These are phyloP conservation scores for Phytophthora chlamydospora DNA, from an alignment of 352 stramenopile genomes.

Conservation along the genomic window DNA sequence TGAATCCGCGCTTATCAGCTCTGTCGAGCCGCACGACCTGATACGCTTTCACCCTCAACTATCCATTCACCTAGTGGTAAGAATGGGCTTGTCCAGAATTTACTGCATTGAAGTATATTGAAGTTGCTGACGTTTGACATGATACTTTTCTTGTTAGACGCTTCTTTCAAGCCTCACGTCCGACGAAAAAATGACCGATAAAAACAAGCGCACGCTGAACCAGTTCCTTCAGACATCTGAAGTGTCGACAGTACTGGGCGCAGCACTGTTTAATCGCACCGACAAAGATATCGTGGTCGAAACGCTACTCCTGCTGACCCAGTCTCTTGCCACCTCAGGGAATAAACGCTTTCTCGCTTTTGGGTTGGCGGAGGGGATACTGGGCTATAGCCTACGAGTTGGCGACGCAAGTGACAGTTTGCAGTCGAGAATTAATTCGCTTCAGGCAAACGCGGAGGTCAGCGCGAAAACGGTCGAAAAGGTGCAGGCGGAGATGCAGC, in stretches of 20 bases:
- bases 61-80: slow-evolving; percentile 75
- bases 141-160: slow-evolving; percentile 39
- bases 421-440: slow-evolving; percentile 54
- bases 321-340: slow-evolving; percentile 50
- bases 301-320: slow-evolving; percentile 60
- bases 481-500: slow-evolving; percentile 64
- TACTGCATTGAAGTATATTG: background rate
- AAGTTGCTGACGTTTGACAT: slow-evolving; percentile 2
- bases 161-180: slow-evolving; percentile 59
- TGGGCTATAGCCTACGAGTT: slow-evolving; percentile 57
- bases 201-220: slow-evolving; percentile 66
- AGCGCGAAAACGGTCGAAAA: slow-evolving; percentile 58
- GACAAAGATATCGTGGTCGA: slow-evolving; percentile 78
- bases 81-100: background rate
- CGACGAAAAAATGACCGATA: slow-evolving; percentile 62
- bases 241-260: slow-evolving; percentile 61
- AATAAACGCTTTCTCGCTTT: slow-evolving; percentile 73
- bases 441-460: slow-evolving; percentile 53
- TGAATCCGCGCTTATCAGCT: slow-evolving; percentile 60
- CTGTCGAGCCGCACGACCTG: slow-evolving; percentile 54
- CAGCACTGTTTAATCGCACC: slow-evolving; percentile 63
- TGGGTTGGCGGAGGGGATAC: slow-evolving; percentile 65
- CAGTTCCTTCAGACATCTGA: slow-evolving; percentile 81
- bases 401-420: slow-evolving; percentile 62
- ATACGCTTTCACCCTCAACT: slow-evolving; percentile 68